These are phyloP conservation scores for Tulasnella sp. DNA, from an alignment of 768 basidiomycete species.

Conservation along the genomic window DNA sequence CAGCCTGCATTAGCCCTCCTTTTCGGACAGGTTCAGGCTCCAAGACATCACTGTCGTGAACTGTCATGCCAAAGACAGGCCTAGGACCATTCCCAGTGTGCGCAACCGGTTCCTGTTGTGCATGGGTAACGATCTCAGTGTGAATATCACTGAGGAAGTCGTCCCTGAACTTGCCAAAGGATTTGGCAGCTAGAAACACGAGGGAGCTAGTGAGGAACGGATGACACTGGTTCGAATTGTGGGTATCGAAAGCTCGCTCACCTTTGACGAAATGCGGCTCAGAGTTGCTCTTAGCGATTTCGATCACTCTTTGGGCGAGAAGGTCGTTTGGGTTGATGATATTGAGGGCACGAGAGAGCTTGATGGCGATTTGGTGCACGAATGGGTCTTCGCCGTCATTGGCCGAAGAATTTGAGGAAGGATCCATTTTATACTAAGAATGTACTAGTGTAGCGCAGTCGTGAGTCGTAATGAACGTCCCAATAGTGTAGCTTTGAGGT, in stretches of 20 bases:
- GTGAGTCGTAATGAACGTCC: background rate
- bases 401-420: background rate
- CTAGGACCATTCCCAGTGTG: conserved; percentile 44
- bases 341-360: conserved; percentile 77
- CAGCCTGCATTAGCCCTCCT: conserved; percentile 73
- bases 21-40: conserved; percentile 72
- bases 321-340: conserved; percentile 77
- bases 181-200: conserved; percentile 54
- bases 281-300: conserved; percentile 70
- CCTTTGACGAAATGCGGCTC: conserved; percentile 65
- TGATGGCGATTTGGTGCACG: conserved; percentile 66
- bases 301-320: conserved; percentile 71
- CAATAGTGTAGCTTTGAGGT: background rate
- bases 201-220: conserved; percentile 23
- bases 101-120: conserved; percentile 59
- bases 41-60: conserved; percentile 76
- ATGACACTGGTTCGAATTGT: background rate
- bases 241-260: conserved; percentile 38
- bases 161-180: conserved; percentile 84
- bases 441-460: background rate
- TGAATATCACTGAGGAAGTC: conserved; percentile 75
- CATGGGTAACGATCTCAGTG: conserved; percentile 70
- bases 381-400: conserved; percentile 39
- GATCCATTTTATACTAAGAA: background rate
- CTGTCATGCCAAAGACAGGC: conserved; percentile 70